These are phyloP conservation scores for Amanita molliuscula DNA, from an alignment of 768 basidiomycete genomes.

Conservation along the genomic window DNA sequence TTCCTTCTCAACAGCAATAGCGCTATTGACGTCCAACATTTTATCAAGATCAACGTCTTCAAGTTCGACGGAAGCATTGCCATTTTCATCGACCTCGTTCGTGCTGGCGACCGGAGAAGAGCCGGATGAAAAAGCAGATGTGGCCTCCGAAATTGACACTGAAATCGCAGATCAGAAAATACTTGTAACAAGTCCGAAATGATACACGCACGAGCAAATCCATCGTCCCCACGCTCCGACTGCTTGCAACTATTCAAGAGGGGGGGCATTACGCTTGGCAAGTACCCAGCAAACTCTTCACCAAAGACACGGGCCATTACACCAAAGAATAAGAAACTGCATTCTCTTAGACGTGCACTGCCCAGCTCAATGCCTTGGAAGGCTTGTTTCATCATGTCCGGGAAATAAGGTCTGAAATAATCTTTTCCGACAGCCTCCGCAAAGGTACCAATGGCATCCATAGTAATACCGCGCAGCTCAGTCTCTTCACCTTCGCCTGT, in stretches of 20 bases:
- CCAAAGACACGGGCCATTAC: conserved; percentile 97
- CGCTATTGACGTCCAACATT: conserved; percentile 87
- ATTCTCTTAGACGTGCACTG: conserved; percentile 82
- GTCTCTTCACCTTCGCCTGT: conserved; percentile 84
- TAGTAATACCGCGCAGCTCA: conserved; percentile 92
- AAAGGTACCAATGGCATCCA: conserved; percentile 98
- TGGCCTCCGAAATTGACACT: conserved; percentile 46
- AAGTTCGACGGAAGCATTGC: conserved; percentile 49
- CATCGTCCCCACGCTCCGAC: conserved; percentile 64
- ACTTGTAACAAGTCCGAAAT: not conserved
- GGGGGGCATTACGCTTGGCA: conserved; percentile 78
- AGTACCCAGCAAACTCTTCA: conserved; percentile 85
- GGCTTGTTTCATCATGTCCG: conserved; percentile 92
- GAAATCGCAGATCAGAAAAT: conserved; percentile 3
- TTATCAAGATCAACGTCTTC: conserved; percentile 82
- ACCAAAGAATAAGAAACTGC: conserved; percentile 96
- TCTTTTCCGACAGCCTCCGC: conserved; percentile 96
- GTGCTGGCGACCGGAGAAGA: conserved; percentile 61
- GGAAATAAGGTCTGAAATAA: conserved; percentile 89
- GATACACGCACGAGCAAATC: conserved; percentile 28
- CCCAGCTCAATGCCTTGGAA: conserved; percentile 85
- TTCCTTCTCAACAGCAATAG: conserved; percentile 98
- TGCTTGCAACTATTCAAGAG: conserved; percentile 78
- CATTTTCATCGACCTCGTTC: conserved; percentile 43
- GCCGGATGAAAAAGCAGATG: conserved; percentile 63